Conservation (phyloP, 148 eudicot genomes). For the Rhododendron griersonianum region DNA sequence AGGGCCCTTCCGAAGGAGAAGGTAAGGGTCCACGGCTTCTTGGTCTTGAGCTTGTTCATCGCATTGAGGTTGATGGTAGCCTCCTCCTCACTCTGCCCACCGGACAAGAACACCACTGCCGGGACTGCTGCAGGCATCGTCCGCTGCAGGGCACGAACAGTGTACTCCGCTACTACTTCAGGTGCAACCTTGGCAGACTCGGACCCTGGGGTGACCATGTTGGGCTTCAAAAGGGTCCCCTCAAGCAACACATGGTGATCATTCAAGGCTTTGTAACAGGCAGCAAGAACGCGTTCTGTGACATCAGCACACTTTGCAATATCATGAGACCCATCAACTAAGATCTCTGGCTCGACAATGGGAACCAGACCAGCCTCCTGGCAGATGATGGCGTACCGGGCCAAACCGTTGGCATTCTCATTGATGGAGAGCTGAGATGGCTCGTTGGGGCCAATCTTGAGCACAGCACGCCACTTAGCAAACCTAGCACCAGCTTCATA, state of each 20-base stretch:
- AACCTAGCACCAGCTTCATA: constrained; percentile 77
- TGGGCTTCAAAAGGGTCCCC: constrained; percentile 85
- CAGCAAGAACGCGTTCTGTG: constrained; percentile 86
- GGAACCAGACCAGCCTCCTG: constrained; percentile 89
- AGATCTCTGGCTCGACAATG: constrained; percentile 92
- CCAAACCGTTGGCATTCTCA: constrained; percentile 91
- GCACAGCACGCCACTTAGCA: constrained; percentile 88
- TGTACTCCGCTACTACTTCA: constrained; percentile 80
- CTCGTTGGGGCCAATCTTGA: constrained; percentile 70
- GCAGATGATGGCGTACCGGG: constrained; percentile 90
- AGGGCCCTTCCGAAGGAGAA: constrained; percentile 97
- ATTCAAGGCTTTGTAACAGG: constrained; percentile 85
- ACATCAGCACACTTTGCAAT: constrained; percentile 76
- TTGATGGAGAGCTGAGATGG: constrained; percentile 77
- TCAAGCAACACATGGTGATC: constrained; percentile 92
- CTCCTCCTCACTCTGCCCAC: constrained; percentile 97
- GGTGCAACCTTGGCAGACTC: constrained; percentile 72
- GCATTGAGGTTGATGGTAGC: constrained; percentile 91
- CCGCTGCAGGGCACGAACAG: constrained; percentile 76
- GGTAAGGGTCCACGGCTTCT: constrained; percentile 90
- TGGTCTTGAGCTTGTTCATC: constrained; percentile 70
- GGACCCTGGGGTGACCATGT: constrained; percentile 96
- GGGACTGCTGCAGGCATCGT: constrained; percentile 95
- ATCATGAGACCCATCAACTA: constrained; percentile 80
- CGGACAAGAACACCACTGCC: constrained; percentile 84